phyloP scores from a whole-genome alignment of 176 grass and related monocot species.

The Poa pratensis region DNA sequence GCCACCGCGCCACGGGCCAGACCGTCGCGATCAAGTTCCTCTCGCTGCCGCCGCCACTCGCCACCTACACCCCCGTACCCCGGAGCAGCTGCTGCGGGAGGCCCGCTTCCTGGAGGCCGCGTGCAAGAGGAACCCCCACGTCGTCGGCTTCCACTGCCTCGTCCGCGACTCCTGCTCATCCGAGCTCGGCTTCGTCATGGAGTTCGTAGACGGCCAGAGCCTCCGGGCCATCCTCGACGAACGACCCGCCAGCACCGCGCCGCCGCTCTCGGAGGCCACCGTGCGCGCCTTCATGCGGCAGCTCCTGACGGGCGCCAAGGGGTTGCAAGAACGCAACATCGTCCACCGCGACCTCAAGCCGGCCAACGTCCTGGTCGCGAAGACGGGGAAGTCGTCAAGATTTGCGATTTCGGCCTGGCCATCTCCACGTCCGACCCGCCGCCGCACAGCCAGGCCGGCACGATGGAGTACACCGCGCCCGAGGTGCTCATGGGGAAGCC shows the following conservation, averaged over 20 bases:
- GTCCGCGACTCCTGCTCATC: neutral
- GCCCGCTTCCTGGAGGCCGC: neutral
- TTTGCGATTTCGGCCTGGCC: slow-evolving; percentile 1
- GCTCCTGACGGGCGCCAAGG: slow-evolving; percentile 8
- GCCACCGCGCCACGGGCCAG: neutral
- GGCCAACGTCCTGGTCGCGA: neutral
- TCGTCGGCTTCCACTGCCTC: neutral
- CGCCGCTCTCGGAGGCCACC: slow-evolving; percentile 1
- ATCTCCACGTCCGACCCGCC: neutral
- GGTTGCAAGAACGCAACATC: neutral
- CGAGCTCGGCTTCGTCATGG: neutral
- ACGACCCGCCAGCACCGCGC: neutral
- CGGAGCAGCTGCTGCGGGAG: neutral
- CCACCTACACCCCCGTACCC: neutral
- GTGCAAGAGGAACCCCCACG: neutral
- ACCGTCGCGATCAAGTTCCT: neutral
- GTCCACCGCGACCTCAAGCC: slow-evolving; percentile 8
- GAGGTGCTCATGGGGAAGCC: neutral
- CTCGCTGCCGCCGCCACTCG: neutral
- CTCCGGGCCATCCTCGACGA: neutral
- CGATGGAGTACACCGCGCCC: neutral
- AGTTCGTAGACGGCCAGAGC: neutral
- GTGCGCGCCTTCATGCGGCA: neutral
- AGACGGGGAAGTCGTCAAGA: neutral
- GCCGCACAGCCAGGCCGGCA: neutral